Evolutionary conservation across 164 flowering plant genomes (phyloP).

Genomic region (Cinnamomum chago): DNA sequence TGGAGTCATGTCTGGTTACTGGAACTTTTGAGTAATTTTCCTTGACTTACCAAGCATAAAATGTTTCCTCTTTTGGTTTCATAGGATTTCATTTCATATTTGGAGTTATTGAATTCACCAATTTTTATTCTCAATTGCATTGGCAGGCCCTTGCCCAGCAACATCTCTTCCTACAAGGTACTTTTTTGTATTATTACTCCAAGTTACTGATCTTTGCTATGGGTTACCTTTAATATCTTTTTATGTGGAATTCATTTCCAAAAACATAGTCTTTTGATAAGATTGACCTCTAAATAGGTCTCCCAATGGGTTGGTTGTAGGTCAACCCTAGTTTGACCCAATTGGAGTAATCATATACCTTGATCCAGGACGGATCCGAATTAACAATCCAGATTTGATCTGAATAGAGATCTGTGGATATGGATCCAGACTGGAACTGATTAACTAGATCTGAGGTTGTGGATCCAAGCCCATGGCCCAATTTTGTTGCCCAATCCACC

Average conservation of each 20-base stretch:
- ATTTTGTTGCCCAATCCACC: background rate
- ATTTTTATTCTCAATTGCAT: conserved; percentile 8
- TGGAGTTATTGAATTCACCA: background rate
- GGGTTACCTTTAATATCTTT: no score
- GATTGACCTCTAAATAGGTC: background rate
- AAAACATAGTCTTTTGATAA: no score
- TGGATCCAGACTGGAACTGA: background rate
- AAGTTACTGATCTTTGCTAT: background rate
- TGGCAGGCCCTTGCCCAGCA: conserved; percentile 83
- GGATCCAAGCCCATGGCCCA: background rate
- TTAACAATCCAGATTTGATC: background rate
- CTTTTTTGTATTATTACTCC: background rate
- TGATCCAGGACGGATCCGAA: background rate
- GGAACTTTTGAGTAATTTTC: no score
- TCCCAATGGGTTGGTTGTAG: background rate
- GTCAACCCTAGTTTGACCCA: background rate
- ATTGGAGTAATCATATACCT: no score
- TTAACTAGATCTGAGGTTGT: background rate
- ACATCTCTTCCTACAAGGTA: conserved; percentile 89
- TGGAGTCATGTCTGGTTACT: no score
- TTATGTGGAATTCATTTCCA: background rate
- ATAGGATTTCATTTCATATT: background rate
- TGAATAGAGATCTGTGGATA: no score
- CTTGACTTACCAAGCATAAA: background rate
- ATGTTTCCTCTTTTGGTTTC: background rate